phyloP scores from a whole-genome alignment of 768 basidiomycete species.

The Trametes gibbosa region DNA sequence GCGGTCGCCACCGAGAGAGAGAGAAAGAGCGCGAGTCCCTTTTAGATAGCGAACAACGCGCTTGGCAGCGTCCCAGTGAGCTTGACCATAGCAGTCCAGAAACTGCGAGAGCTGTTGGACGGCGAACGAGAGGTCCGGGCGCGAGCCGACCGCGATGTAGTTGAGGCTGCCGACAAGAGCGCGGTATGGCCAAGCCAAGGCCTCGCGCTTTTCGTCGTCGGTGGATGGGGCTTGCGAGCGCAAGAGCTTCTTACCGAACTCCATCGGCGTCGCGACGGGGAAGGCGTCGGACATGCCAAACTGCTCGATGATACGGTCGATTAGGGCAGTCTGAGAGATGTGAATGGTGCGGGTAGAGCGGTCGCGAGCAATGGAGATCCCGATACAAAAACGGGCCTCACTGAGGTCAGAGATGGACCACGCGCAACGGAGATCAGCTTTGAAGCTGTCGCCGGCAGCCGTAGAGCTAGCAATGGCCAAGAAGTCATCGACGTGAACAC shows the following conservation, averaged over 20 bases:
- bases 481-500: conserved; percentile 25
- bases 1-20: conserved; percentile 16
- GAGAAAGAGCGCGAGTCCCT: conserved; percentile 11
- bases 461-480: conserved; percentile 17
- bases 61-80: conserved; percentile 26
- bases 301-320: conserved; percentile 14
- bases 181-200: conserved; percentile 28
- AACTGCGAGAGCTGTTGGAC: conserved; percentile 21
- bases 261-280: conserved; percentile 21
- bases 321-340: conserved; percentile 21
- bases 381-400: conserved; percentile 31
- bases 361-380: conserved; percentile 36
- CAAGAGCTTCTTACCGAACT: conserved; percentile 2
- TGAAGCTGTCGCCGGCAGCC: conserved; percentile 28
- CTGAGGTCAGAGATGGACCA: conserved; percentile 38
- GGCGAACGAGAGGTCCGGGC: conserved; percentile 20
- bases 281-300: conserved; percentile 14
- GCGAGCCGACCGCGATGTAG: conserved; percentile 25
- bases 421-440: conserved; percentile 24
- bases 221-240: background rate
- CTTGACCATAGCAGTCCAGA: conserved; percentile 3
- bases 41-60: conserved; percentile 27
- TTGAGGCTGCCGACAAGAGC: conserved; percentile 26
- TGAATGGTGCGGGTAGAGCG: conserved; percentile 13
- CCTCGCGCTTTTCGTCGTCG: background rate